Conservation (phyloP, 2,329 filamentous ascomycete species). For the Sporothrix curviconia region DNA sequence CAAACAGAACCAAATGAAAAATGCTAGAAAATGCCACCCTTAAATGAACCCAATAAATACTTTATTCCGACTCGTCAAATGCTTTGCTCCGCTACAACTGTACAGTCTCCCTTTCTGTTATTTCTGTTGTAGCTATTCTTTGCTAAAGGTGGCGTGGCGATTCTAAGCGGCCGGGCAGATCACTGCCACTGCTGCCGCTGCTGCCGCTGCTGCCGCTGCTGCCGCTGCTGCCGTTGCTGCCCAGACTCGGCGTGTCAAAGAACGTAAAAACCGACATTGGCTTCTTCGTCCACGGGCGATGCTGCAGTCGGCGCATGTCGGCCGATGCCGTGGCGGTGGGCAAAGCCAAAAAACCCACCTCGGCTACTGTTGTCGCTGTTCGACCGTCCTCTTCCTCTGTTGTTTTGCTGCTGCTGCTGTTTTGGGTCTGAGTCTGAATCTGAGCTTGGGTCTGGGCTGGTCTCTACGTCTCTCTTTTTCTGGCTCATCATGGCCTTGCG, state of each 20-base stretch:
- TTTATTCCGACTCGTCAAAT: too few species aligned
- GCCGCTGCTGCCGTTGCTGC: neutral
- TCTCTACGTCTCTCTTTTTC: slow-evolving; percentile 1
- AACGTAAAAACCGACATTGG: slow-evolving; percentile 6
- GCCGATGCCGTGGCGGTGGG: neutral
- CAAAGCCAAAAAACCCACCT: too few species aligned
- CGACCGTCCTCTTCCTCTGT: too few species aligned
- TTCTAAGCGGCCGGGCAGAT: neutral
- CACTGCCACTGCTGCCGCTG: neutral
- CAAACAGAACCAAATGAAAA: too few species aligned
- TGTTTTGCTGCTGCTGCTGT: too few species aligned
- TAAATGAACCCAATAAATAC: too few species aligned
- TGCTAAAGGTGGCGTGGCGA: neutral
- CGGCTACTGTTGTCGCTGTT: too few species aligned
- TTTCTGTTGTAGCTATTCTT: neutral
- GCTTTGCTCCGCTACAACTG: neutral
- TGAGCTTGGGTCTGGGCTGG: slow-evolving; percentile 3
- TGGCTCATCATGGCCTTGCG: slow-evolving; percentile 23
- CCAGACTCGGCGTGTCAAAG: neutral
- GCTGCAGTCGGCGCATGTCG: too few species aligned
- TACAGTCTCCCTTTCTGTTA: too few species aligned
- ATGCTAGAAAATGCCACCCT: too few species aligned
- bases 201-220: slow-evolving; percentile 3
- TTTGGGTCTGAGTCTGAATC: too few species aligned
- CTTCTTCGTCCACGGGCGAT: slow-evolving; percentile 12